Conservation (phyloP, 2,329 filamentous ascomycete species). For the Fragosphaeria purpurea region DNA sequence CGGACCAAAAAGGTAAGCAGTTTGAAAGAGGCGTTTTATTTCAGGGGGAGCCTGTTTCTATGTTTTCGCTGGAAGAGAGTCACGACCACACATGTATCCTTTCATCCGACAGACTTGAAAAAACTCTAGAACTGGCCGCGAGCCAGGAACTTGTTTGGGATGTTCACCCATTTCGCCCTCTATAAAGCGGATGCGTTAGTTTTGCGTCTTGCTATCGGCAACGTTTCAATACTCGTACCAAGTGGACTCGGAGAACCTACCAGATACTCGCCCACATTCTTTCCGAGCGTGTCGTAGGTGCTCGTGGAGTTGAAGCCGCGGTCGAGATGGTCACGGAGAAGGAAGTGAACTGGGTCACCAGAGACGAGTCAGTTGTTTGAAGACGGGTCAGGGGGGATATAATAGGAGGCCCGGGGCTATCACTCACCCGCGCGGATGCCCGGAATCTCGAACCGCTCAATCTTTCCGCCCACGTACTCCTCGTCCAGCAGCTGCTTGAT, state of each 20-base stretch:
- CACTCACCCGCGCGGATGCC: conserved; percentile 18
- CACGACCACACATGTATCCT: too few relatives aligned
- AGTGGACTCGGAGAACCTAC: conserved; percentile 20
- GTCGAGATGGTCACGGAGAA: conserved; percentile 21
- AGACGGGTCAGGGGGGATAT: too few relatives aligned
- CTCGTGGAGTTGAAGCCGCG: conserved; percentile 3
- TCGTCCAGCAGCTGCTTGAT: conserved; percentile 28
- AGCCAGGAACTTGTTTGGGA: conserved; percentile 30
- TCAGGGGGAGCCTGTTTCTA: too few relatives aligned
- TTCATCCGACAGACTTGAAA: too few relatives aligned
- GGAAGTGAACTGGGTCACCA: conserved; percentile 4
- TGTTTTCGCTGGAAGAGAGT: too few relatives aligned
- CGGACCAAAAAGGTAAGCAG: too few relatives aligned
- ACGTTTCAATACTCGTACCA: too few relatives aligned
- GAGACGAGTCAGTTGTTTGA: too few relatives aligned
- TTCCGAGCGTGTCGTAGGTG: background rate
- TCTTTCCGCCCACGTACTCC: conserved; percentile 24
- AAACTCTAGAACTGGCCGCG: background rate
- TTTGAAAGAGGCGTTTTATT: too few relatives aligned
- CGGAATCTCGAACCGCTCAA: conserved; percentile 37
- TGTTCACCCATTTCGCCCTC: conserved; percentile 21
- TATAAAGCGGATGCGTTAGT: too few relatives aligned
- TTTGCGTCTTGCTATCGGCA: too few relatives aligned
- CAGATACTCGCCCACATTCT: background rate
- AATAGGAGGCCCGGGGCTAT: too few relatives aligned